These are phyloP conservation scores for Blumeriella jaapii DNA, from an alignment of 2,329 filamentous ascomycete species.

Conservation along the genomic window DNA sequence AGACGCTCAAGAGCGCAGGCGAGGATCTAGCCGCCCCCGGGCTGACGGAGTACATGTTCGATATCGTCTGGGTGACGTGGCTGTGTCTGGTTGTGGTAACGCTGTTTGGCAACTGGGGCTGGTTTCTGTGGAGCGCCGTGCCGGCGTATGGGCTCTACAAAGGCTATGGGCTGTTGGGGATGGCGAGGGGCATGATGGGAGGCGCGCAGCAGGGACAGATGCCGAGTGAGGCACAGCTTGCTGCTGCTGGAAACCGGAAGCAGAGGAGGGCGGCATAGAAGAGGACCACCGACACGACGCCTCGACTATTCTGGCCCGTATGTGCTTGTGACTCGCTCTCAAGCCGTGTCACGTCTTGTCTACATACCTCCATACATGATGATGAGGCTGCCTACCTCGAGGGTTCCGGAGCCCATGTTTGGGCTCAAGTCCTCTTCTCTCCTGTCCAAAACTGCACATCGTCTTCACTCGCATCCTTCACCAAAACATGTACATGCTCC, in stretches of 20 bases:
- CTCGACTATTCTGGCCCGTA: too few species aligned
- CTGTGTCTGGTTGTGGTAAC: conserved; percentile 60
- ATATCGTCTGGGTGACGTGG: conserved; percentile 92
- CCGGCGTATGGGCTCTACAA: conserved; percentile 26
- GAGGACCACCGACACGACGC: too few species aligned
- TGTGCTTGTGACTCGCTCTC: too few species aligned
- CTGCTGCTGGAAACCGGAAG: conserved; percentile 23
- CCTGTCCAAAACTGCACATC: conserved; percentile 42
- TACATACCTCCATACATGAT: too few species aligned
- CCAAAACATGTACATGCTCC: conserved; percentile 79
- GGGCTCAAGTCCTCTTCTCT: background rate
- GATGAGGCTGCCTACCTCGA: too few species aligned
- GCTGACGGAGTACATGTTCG: conserved; percentile 96
- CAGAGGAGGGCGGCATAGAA: conserved; percentile 23
- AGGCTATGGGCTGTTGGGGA: conserved; percentile 25
- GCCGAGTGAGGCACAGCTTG: conserved; percentile 19
- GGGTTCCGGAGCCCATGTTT: too few species aligned
- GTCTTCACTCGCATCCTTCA: conserved; percentile 41
- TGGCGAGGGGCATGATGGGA: conserved; percentile 28
- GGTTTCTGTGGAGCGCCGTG: conserved; percentile 44
- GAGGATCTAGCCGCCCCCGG: conserved; percentile 83
- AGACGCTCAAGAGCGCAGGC: conserved; percentile 55
- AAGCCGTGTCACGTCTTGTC: too few species aligned
- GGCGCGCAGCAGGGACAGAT: conserved; percentile 20
- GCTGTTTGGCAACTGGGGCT: conserved; percentile 70